Percentiles rank a stretch among this genome's conserved stretches.
Conservation (phyloP, 2,329 filamentous ascomycete genomes). For the Cercospora zeina region DNA sequence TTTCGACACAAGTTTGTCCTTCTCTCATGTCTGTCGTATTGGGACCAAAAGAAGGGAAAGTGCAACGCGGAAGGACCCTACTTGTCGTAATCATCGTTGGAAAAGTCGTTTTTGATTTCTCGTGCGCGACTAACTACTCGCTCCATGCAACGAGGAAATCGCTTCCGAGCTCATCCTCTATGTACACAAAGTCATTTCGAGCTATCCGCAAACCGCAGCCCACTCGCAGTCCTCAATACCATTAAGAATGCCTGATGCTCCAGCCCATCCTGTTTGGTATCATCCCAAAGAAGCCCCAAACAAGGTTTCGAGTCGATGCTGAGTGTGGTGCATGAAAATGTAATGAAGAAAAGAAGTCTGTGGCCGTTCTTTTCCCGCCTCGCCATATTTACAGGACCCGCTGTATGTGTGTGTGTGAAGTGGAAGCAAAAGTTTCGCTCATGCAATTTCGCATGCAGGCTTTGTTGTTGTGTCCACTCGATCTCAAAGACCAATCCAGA, state of each 20-base stretch:
- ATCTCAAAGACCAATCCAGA: not conserved
- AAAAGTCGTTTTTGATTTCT: not conserved
- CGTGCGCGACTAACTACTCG: not conserved
- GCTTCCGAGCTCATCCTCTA: not conserved
- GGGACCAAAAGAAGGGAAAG: not conserved
- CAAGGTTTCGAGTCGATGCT: not conserved
- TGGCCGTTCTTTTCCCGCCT: conserved; percentile 1
- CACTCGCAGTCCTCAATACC: not conserved
- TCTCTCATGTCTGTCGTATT: not conserved
- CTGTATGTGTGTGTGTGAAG: not conserved
- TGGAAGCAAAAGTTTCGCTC: not conserved
- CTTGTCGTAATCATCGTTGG: not conserved
- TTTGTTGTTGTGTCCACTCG: too few relatives aligned
- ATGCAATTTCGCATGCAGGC: not conserved
- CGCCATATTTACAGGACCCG: conserved; percentile 7
- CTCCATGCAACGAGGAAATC: not conserved
- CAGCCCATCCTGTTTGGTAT: not conserved
- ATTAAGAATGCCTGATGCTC: not conserved
- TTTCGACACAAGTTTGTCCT: not conserved
- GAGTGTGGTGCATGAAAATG: not conserved
- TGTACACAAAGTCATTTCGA: not conserved
- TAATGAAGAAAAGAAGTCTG: not conserved
- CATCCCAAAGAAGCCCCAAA: not conserved
- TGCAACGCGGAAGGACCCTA: not conserved
- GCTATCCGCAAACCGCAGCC: not conserved